Base-by-base conservation (phyloP, 805 yeast genomes). In the Spathaspora hagerdaliae region DNA sequence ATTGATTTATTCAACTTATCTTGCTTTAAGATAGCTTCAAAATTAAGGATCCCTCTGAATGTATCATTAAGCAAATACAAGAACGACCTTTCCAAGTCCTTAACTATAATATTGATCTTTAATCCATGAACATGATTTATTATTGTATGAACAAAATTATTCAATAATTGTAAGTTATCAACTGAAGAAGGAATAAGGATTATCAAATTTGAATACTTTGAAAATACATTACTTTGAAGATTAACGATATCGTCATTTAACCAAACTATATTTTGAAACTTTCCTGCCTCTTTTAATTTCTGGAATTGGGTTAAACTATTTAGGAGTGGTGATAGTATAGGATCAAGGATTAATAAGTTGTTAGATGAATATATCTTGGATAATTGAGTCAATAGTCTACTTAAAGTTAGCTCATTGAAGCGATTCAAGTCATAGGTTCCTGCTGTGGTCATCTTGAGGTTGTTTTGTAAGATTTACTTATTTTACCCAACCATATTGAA, bases 281-380 rank as follows among this genome's bases (percentile, higher is more conserved):
- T 65, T 3, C 76, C 82, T 34, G 63, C 67, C 34, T 69, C 67
- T 53, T 78, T 78, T 29, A 84, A 67, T 7, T 61, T 57, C 44
- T 78, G 73, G 58, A 82, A 83, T 9, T 84, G 78, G 10, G 82
- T 74, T 32, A 83, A 63, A 33, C 67, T 67, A 56, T 85, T 79
- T 45, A 84, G 61, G 10, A 76, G 56, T 0, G 76, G 64, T 2
- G 84, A 69, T 34, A 83, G 56, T 4, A 61, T 55, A 31, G 67
- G 65, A 48, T 83, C 84, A 31, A 81, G 59, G 12, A 74, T 52
- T 44, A 76, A 50, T 36, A 66, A 54, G 49, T 62, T 64, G 44
- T 58, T 57, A 11, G 51, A 42, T 9, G 69, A 55, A 42, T 53
- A 54, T 12, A 68, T 58, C 26, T 52, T 53, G 14, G 52, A 40